Conservation (phyloP, 2,329 filamentous ascomycete genomes). For the Microsporum ferrugineum region DNA sequence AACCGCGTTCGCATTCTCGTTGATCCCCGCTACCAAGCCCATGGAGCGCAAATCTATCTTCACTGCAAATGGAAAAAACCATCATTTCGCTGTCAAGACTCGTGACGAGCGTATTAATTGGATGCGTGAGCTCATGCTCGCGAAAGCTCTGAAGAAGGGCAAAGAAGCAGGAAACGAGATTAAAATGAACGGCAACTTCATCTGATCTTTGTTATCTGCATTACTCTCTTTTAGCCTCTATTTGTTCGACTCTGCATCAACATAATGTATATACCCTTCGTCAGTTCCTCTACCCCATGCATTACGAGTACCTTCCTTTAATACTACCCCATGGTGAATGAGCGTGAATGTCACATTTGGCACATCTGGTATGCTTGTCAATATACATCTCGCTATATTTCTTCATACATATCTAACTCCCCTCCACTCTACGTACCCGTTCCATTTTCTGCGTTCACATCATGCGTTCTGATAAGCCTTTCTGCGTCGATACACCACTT, state of each 20-base stretch:
- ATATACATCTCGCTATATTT: not conserved
- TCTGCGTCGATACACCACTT: not conserved
- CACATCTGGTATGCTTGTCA: not conserved
- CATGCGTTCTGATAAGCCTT: not conserved
- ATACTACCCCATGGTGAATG: not conserved
- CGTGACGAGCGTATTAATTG: constrained; percentile 91
- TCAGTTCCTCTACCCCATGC: not conserved
- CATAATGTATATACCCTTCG: not conserved
- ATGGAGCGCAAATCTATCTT: constrained; percentile 28
- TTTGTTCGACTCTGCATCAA: not conserved
- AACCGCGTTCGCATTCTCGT: constrained; percentile 32
- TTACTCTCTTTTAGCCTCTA: not conserved
- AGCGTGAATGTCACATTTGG: not conserved
- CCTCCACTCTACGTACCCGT: not conserved
- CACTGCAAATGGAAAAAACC: constrained; percentile 55
- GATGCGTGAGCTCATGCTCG: constrained; percentile 43
- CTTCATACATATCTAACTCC: not conserved
- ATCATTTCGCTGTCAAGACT: constrained; percentile 83
- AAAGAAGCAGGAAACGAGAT: constrained; percentile 22
- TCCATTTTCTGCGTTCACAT: not conserved
- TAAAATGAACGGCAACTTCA: constrained; percentile 23
- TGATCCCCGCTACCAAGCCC: constrained; percentile 38
- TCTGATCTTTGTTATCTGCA: constrained; percentile 12
- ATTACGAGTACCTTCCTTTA: not conserved
- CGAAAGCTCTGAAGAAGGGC: constrained; percentile 29